Percentiles rank a stretch among this genome's conserved stretches.
Conservation (phyloP, 2,329 filamentous ascomycete genomes). For the Coccinonectria pachysandricola region DNA sequence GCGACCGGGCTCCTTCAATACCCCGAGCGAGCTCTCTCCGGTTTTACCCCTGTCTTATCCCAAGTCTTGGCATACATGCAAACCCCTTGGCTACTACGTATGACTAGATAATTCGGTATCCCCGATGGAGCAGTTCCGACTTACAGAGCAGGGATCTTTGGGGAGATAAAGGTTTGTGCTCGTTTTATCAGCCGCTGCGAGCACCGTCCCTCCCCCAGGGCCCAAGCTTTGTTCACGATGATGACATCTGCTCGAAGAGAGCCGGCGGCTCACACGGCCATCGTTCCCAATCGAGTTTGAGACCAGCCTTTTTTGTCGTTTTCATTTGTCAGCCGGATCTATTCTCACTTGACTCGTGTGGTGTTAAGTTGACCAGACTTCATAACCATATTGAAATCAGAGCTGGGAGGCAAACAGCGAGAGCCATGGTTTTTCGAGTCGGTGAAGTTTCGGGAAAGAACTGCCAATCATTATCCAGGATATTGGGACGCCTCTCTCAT, state of each 20-base stretch:
- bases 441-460: conserved; percentile 20
- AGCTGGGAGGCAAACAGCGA: conserved; percentile 1
- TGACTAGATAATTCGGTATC: conserved; percentile 14
- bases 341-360: conserved; percentile 4
- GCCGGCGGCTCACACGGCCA: conserved; percentile 16
- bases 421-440: conserved; percentile 15
- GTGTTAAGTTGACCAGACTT: conserved; percentile 3
- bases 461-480: conserved; percentile 9
- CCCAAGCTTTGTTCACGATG: no score
- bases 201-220: conserved; percentile 12
- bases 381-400: conserved; percentile 3
- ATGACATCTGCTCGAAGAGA: conserved; percentile 10
- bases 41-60: no score
- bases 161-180: no score
- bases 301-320: conserved; percentile 9
- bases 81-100: no score
- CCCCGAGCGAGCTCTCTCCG: no score
- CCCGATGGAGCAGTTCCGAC: conserved; percentile 19
- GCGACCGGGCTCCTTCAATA: no score
- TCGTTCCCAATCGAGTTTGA: conserved; percentile 16
- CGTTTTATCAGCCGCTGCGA: conserved; percentile 13
- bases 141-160: conserved; percentile 13
- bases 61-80: no score
- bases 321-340: conserved; percentile 15
- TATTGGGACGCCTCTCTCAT: conserved; percentile 10